Conservation (phyloP, 2,329 filamentous ascomycete genomes). For the Elsinoe necatrix region DNA sequence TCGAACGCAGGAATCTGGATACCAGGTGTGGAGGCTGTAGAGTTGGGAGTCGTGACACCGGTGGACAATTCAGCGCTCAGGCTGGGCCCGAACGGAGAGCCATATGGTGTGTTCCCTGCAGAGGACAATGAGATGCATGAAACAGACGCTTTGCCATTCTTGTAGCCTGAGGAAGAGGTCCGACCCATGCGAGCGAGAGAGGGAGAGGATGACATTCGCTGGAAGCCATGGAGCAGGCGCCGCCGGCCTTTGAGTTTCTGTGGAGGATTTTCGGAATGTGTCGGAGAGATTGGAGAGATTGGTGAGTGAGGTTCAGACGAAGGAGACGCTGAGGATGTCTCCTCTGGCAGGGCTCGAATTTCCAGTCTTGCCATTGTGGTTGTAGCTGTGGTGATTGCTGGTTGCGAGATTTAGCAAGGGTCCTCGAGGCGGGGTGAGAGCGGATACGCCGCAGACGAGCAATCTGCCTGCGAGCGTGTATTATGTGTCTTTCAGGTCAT, state of each 20-base stretch:
- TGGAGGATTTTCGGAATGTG: constrained; percentile 16
- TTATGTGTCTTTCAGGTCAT: neutral
- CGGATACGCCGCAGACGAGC: neutral
- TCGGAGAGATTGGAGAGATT: neutral
- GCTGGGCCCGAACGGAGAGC: constrained; percentile 46
- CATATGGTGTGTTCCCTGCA: constrained; percentile 40
- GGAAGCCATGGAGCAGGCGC: constrained; percentile 62
- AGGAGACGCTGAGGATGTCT: neutral
- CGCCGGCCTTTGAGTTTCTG: constrained; percentile 60
- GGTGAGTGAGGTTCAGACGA: constrained; percentile 4
- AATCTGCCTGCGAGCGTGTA: neutral
- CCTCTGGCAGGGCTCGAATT: constrained; percentile 1
- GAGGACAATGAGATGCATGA: constrained; percentile 56
- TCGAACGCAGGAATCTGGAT: constrained; percentile 42
- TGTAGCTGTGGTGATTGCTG: neutral
- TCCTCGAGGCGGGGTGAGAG: neutral
- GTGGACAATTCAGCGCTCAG: constrained; percentile 50
- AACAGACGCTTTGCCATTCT: constrained; percentile 55
- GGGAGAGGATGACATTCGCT: constrained; percentile 74
- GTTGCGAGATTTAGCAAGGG: neutral
- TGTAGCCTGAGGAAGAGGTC: constrained; percentile 58
- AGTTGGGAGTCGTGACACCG: constrained; percentile 48
- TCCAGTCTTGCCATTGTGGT: neutral
- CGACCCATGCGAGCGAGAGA: constrained; percentile 58
- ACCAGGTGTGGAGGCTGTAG: constrained; percentile 39